Percentiles rank a stretch among this genome's conserved stretches.
Conservation (phyloP, 1,284 basidiomycete genomes). For the Meripilus lineatus region DNA sequence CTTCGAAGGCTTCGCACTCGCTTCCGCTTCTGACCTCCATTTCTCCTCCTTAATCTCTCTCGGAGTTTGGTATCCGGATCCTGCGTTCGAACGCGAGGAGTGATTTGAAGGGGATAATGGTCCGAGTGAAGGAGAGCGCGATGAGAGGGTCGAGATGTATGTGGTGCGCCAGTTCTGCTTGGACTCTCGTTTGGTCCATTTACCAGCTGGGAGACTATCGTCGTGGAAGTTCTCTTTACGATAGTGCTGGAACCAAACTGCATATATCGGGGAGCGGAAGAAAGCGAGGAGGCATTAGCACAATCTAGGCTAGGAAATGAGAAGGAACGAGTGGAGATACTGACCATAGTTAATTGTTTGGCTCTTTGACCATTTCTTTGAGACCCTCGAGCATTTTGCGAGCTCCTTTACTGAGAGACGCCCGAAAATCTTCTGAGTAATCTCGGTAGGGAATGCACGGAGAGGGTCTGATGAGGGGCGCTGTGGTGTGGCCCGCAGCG, state of each 20-base stretch:
- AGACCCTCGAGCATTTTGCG: constrained; percentile 74
- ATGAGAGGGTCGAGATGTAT: constrained; percentile 44
- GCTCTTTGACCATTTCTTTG: constrained; percentile 80
- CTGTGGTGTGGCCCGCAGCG: constrained; percentile 30
- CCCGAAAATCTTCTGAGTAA: constrained; percentile 74
- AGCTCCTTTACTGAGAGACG: constrained; percentile 63
- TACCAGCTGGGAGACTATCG: constrained; percentile 68
- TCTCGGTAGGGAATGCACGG: constrained; percentile 69
- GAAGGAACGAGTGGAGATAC: constrained; percentile 20
- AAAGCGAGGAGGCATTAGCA: background rate
- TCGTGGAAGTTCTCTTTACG: constrained; percentile 78
- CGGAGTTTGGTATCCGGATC: constrained; percentile 75
- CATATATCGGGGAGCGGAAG: background rate
- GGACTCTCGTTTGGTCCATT: constrained; percentile 83
- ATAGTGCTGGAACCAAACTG: constrained; percentile 90
- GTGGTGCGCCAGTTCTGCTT: constrained; percentile 77
- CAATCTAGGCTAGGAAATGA: constrained; percentile 2
- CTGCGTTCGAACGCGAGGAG: constrained; percentile 39
- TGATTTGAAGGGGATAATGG: constrained; percentile 35
- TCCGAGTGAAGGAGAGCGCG: constrained; percentile 39
- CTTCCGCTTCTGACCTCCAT: constrained; percentile 59
- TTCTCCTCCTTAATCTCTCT: constrained; percentile 70
- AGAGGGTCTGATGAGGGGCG: constrained; percentile 58
- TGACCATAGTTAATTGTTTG: constrained; percentile 87
- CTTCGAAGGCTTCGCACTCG: constrained; percentile 57